Conservation (phyloP, 2,329 filamentous ascomycete genomes). For the Sodiomyces alkalinus region DNA sequence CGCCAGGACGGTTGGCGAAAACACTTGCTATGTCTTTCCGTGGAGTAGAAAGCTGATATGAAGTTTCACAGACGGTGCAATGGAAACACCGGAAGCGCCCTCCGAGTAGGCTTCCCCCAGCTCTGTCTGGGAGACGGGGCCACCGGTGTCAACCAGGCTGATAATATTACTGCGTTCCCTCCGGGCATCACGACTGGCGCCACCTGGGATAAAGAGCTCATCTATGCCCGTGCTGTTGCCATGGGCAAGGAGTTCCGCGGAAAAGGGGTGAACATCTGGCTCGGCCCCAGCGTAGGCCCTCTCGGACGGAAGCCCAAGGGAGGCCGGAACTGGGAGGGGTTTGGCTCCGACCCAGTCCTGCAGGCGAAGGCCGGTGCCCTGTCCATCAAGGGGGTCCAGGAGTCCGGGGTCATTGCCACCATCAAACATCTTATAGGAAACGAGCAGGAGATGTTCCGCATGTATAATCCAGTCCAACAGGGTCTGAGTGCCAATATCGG, state of each 20-base stretch:
- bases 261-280: slow-evolving; percentile 56
- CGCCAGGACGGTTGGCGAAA: too few relatives aligned
- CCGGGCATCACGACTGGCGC: slow-evolving; percentile 64
- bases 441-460: slow-evolving; percentile 49
- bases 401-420: slow-evolving; percentile 39
- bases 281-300: slow-evolving; percentile 57
- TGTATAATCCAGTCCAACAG: slow-evolving; percentile 35
- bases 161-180: slow-evolving; percentile 64
- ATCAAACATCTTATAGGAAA: slow-evolving; percentile 41
- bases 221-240: slow-evolving; percentile 52
- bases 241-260: slow-evolving; percentile 57
- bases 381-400: slow-evolving; percentile 59
- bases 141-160: slow-evolving; percentile 55
- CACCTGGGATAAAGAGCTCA: slow-evolving; percentile 59
- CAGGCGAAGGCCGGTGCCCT: slow-evolving; percentile 65
- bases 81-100: slow-evolving; percentile 60
- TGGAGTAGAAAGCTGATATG: background rate
- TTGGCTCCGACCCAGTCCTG: slow-evolving; percentile 54
- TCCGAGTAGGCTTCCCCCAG: slow-evolving; percentile 55
- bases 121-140: slow-evolving; percentile 60
- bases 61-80: slow-evolving; percentile 40
- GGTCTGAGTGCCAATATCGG: slow-evolving; percentile 62
- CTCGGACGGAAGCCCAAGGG: slow-evolving; percentile 57
- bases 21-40: too few relatives aligned
- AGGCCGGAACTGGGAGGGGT: slow-evolving; percentile 63